A percentile compares a stretch with the other conserved stretches of the same genome.
Evolutionary conservation across 129 eudicot species (phyloP).

Genomic region (Pittosporum tobira): DNA sequence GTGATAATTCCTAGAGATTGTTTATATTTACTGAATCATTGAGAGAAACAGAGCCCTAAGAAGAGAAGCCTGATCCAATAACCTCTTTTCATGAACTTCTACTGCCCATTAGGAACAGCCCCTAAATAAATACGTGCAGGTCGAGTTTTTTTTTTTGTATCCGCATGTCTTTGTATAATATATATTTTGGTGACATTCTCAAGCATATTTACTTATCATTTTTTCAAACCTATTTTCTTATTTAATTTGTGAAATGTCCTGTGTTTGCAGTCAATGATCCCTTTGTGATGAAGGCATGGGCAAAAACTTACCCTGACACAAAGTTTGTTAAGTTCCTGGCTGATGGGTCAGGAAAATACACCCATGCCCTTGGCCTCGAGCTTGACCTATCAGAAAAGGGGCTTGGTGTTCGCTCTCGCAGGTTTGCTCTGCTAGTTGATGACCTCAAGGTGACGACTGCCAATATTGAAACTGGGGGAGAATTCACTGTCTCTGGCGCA

Average conservation of each 20-base stretch:
- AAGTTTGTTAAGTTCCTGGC: constrained; percentile 78
- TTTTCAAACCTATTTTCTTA: too few relatives aligned
- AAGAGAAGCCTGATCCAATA: too few relatives aligned
- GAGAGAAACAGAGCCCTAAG: too few relatives aligned
- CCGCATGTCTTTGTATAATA: too few relatives aligned
- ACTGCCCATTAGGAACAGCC: too few relatives aligned
- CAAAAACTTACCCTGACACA: constrained; percentile 75
- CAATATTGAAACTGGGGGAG: constrained; percentile 79
- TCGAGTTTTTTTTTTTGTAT: too few relatives aligned
- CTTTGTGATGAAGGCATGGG: constrained; percentile 99
- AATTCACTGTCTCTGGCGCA: constrained; percentile 77
- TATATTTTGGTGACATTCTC: too few relatives aligned
- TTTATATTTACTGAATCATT: too few relatives aligned
- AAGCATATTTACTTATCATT: too few relatives aligned
- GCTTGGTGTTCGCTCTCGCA: constrained; percentile 63
- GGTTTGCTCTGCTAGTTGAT: constrained; percentile 79
- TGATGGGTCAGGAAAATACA: constrained; percentile 81
- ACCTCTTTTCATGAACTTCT: too few relatives aligned
- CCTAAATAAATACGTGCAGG: too few relatives aligned
- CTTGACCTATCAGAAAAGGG: constrained; percentile 85
- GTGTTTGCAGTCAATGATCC: constrained; percentile 61
- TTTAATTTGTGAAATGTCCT: background rate
- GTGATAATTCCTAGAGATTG: too few relatives aligned
- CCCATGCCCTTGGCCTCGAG: constrained; percentile 80
- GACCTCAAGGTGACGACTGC: constrained; percentile 72